Conservation (phyloP, 768 basidiomycete species). For the Gloeophyllum trabeum region DNA sequence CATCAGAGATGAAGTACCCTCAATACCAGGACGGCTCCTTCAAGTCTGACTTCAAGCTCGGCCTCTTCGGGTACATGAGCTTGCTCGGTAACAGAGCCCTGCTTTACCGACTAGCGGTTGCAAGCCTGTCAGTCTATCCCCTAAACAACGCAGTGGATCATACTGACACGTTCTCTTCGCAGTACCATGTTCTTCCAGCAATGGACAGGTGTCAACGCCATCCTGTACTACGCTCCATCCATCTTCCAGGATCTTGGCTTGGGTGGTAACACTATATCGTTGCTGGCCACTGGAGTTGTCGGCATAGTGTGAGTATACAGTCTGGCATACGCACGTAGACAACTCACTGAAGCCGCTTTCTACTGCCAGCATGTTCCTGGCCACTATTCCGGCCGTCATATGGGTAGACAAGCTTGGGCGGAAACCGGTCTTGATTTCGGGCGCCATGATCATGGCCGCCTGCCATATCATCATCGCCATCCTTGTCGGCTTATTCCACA, state of each 20-base stretch:
- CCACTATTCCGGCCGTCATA: slow-evolving; percentile 75
- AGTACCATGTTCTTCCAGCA: slow-evolving; percentile 77
- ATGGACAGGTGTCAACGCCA: slow-evolving; percentile 73
- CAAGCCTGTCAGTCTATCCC: slow-evolving; percentile 31
- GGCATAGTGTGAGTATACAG: slow-evolving; percentile 69
- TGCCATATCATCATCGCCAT: slow-evolving; percentile 66
- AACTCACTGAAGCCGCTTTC: too few relatives aligned
- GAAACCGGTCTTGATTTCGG: slow-evolving; percentile 63
- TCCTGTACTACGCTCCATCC: slow-evolving; percentile 65
- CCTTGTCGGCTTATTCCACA: slow-evolving; percentile 45
- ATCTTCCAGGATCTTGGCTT: slow-evolving; percentile 57
- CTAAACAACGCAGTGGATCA: background rate
- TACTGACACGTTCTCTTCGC: background rate
- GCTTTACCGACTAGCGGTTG: slow-evolving; percentile 51
- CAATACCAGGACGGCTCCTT: slow-evolving; percentile 52
- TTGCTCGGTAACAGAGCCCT: slow-evolving; percentile 44
- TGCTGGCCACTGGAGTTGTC: slow-evolving; percentile 61
- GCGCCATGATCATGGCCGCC: slow-evolving; percentile 60
- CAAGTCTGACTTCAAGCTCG: slow-evolving; percentile 49
- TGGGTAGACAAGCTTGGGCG: slow-evolving; percentile 71
- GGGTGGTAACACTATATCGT: slow-evolving; percentile 44
- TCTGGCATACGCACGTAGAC: too few relatives aligned
- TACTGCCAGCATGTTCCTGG: slow-evolving; percentile 58
- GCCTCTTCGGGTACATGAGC: slow-evolving; percentile 48
- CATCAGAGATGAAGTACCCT: slow-evolving; percentile 41